A percentile compares a stretch with the other conserved stretches of the same genome.
Conservation (phyloP, 1,284 basidiomycete genomes). For the Austroboletus novae-zelandiae region DNA sequence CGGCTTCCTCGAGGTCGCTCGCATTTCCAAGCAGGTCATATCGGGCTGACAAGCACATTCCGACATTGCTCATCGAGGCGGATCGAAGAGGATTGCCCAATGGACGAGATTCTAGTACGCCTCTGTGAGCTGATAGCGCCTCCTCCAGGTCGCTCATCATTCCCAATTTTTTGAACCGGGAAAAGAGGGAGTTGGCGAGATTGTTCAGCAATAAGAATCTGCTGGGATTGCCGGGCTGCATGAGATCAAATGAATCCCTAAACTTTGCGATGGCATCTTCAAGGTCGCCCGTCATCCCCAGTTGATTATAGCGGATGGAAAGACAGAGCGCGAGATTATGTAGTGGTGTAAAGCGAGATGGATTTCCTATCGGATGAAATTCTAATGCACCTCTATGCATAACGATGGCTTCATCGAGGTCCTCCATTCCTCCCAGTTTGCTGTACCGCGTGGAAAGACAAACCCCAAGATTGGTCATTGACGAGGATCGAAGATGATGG, state of each 20-base stretch:
- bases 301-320: neutral
- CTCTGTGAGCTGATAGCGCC: neutral
- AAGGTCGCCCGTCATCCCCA: constrained; percentile 1
- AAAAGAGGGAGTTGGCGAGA: neutral
- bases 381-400: neutral
- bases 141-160: neutral
- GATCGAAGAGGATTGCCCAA: neutral
- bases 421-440: neutral
- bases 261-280: neutral
- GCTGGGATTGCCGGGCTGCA: neutral
- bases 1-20: neutral
- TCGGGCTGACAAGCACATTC: neutral
- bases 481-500: neutral
- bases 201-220: neutral
- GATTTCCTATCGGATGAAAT: neutral
- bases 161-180: neutral
- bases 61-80: neutral
- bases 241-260: neutral
- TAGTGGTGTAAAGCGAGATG: neutral
- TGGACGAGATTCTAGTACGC: neutral
- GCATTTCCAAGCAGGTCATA: neutral
- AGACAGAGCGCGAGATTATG: constrained; percentile 3
- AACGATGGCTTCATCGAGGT: constrained; percentile 3
- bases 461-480: neutral
- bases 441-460: neutral